A percentile compares a stretch with the other conserved stretches of the same genome.
Evolutionary conservation across 495 filamentous ascomycete genomes (phyloP).

Genomic region (Penicillium robsamsonii): DNA sequence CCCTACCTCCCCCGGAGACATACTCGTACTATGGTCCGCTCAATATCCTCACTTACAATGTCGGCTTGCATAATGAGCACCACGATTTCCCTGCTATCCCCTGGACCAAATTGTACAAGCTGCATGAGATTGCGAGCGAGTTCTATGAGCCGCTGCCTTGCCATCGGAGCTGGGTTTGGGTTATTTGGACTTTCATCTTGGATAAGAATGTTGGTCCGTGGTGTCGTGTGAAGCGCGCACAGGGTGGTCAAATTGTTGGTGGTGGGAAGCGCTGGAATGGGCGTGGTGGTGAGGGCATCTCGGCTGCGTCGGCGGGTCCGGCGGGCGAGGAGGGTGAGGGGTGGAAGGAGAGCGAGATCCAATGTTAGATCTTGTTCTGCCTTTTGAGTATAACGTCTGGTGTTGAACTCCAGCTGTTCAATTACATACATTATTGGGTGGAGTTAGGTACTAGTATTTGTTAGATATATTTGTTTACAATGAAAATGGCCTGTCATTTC

Average conservation of each 20-base stretch:
- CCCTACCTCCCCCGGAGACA: conserved; percentile 78
- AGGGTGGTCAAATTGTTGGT: conserved; percentile 70
- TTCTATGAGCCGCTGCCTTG: conserved; percentile 88
- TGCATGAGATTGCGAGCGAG: conserved; percentile 80
- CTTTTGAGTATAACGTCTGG: background rate
- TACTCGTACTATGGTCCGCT: conserved; percentile 95
- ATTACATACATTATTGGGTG: conserved; percentile 1
- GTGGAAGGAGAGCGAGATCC: conserved; percentile 55
- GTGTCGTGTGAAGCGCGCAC: conserved; percentile 88
- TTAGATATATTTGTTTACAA: background rate
- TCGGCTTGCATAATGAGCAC: conserved; percentile 96
- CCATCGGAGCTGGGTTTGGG: conserved; percentile 86
- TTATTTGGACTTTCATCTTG: conserved; percentile 92
- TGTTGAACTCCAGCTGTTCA: conserved; percentile 4
- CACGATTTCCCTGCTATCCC: conserved; percentile 98
- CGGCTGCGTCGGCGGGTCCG: conserved; percentile 39
- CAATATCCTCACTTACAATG: conserved; percentile 93
- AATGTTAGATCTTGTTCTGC: conserved; percentile 25
- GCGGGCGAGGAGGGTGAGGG: conserved; percentile 41
- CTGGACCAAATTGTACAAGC: conserved; percentile 76
- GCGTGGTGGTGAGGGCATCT: conserved; percentile 44
- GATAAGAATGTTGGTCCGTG: conserved; percentile 84
- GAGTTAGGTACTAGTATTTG: background rate
- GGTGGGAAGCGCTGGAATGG: conserved; percentile 36
- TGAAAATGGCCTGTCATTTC: background rate